A percentile compares a stretch with the other conserved stretches of the same genome.
Conservation (phyloP, 1,284 basidiomycete genomes). For the Psilocybe mexicana region DNA sequence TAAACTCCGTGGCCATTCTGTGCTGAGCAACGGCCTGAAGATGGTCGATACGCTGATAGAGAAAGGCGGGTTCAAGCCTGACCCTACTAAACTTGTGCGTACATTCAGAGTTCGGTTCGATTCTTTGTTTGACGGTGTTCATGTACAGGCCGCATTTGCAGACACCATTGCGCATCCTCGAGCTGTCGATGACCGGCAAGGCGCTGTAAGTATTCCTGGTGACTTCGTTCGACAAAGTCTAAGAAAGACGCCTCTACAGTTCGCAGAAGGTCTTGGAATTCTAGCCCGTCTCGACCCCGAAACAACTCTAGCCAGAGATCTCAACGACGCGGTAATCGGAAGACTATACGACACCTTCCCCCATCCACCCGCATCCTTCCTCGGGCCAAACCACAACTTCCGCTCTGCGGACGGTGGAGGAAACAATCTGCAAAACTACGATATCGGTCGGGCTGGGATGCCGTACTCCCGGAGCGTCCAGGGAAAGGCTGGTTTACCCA, state of each 20-base stretch:
- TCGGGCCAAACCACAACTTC: constrained; percentile 32
- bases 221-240: neutral
- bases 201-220: constrained; percentile 6
- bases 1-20: constrained; percentile 12
- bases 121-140: neutral
- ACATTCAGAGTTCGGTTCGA: neutral
- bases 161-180: constrained; percentile 8
- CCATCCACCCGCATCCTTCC: constrained; percentile 47
- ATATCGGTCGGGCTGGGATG: constrained; percentile 15
- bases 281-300: constrained; percentile 14
- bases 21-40: constrained; percentile 12
- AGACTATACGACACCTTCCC: constrained; percentile 46
- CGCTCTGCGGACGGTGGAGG: constrained; percentile 14
- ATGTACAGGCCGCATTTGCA: constrained; percentile 8
- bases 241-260: neutral
- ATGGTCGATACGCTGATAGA: constrained; percentile 5
- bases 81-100: neutral
- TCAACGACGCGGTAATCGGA: constrained; percentile 15
- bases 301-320: constrained; percentile 8
- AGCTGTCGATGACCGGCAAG: constrained; percentile 14
- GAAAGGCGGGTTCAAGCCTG: constrained; percentile 4
- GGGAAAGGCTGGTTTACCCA: constrained; percentile 31
- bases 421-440: constrained; percentile 15
- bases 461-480: constrained; percentile 51
- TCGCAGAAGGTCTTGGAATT: constrained; percentile 15